These are phyloP conservation scores for Mucor piriformis DNA, from an alignment of 371 early-diverging fungal species.

Conservation along the genomic window DNA sequence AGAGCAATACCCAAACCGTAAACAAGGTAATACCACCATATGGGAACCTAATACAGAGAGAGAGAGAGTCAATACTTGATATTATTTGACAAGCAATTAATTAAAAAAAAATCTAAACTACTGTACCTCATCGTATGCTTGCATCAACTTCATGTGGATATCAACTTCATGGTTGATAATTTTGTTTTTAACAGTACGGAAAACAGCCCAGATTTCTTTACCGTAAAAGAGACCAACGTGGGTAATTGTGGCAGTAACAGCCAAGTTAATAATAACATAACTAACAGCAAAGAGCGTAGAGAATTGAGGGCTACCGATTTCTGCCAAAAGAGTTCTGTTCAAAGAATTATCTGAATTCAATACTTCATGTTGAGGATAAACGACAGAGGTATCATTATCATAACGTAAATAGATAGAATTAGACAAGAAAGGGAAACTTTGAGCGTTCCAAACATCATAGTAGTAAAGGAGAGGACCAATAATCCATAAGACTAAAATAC, in stretches of 20 bases:
- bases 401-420: slow-evolving; percentile 37
- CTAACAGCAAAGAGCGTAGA: slow-evolving; percentile 29
- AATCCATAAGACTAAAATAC: slow-evolving; percentile 42
- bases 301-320: slow-evolving; percentile 42
- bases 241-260: slow-evolving; percentile 53
- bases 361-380: slow-evolving; percentile 46
- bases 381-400: slow-evolving; percentile 23
- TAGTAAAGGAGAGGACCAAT: slow-evolving; percentile 43
- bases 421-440: slow-evolving; percentile 49
- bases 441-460: slow-evolving; percentile 49
- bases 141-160: slow-evolving; percentile 8
- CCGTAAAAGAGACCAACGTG: slow-evolving; percentile 57
- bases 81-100: too few species aligned
- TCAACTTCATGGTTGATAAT: not conserved
- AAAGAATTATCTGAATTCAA: slow-evolving; percentile 42
- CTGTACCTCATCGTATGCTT: slow-evolving; percentile 42
- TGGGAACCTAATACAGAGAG: slow-evolving; percentile 23
- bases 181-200: not conserved
- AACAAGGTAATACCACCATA: slow-evolving; percentile 73
- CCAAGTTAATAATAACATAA: slow-evolving; percentile 43
- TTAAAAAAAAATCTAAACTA: too few species aligned
- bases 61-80: too few species aligned
- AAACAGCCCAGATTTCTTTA: slow-evolving; percentile 16
- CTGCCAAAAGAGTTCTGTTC: slow-evolving; percentile 37
- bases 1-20: slow-evolving; percentile 63